Evolutionary conservation across 2,329 filamentous ascomycete genomes (phyloP), one percentile per base, ranked within the genome.

Genomic region (Hypoxylon sp.): DNA sequence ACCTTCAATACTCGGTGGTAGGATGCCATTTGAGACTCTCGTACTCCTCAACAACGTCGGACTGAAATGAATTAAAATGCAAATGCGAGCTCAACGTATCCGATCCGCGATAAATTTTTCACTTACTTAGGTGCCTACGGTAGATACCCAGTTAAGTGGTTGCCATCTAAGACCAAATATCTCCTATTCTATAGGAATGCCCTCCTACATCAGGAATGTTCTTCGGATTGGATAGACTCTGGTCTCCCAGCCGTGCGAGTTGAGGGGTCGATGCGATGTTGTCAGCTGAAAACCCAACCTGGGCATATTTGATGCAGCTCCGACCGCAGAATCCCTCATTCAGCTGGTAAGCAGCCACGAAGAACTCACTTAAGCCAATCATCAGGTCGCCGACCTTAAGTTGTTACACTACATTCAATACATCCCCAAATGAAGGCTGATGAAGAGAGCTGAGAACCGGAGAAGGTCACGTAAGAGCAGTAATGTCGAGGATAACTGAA

Each of bases 1-100:
- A 74, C 71, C 51, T 76, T 68, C 7, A 78, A 67, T 6, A 78
- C 67, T 23, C 75, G 74, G 53, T 77, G 76, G 54, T 78, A 78
- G 8, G 76, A 78, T 25, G 75, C 71, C 75, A 77, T 77, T 51
- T 63, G 8, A n/a, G 16, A 9, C 12, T 50, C 16, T 50, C 12
- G 12, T 47, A 0, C 32, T 29, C 29, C 25, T 51, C n/a, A 2
- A 14, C 19, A 23, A 19, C 45, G 19, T 50, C n/a, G 25, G 37
- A 11, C 27, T 11, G 21, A 21, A 7, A 51, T 29, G 16, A 32
- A n/a, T 29, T 11, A 27, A 30, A 50, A 19, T 50, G 11, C 19
- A 14, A 6, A 45, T 11, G 27, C 11, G 23, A 45, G 19, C n/a
- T 34, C 34, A 51, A 16, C 19, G 2, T 21, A 5, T 27, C 21